phyloP scores from a whole-genome alignment of 805 yeast genomes.

The Saccharomycopsis amapae region DNA sequence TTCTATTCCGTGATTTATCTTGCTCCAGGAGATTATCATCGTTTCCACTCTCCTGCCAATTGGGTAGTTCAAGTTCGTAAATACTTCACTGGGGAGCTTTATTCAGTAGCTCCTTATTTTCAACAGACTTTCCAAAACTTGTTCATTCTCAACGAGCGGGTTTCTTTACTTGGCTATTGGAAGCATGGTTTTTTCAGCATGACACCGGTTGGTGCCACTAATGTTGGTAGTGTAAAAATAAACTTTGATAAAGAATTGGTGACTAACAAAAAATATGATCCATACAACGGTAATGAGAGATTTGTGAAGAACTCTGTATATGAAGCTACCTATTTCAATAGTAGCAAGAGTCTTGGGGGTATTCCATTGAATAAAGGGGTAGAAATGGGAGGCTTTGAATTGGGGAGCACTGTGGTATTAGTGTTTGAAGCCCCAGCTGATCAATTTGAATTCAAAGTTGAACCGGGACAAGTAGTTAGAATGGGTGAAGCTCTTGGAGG shows the following conservation, averaged over 20 bases:
- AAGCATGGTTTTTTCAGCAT: constrained; percentile 93
- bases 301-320: constrained; percentile 74
- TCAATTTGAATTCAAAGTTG: constrained; percentile 60
- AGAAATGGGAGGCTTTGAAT: constrained; percentile 94
- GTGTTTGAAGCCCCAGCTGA: constrained; percentile 88
- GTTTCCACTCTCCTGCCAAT: constrained; percentile 90
- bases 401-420: constrained; percentile 94
- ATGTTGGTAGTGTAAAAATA: constrained; percentile 89
- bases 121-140: constrained; percentile 80
- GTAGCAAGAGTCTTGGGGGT: constrained; percentile 72
- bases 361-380: constrained; percentile 85
- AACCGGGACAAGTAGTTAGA: constrained; percentile 68
- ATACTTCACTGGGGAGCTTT: constrained; percentile 92
- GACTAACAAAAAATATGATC: constrained; percentile 69
- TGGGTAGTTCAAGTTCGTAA: constrained; percentile 95
- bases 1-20: constrained; percentile 88
- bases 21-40: constrained; percentile 98
- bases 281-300: constrained; percentile 33
- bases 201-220: constrained; percentile 99
- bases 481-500: constrained; percentile 79
- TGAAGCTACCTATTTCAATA: constrained; percentile 86
- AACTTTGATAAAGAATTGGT: constrained; percentile 86
- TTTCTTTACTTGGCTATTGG: constrained; percentile 93
- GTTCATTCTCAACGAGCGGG: constrained; percentile 90
- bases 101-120: constrained; percentile 84